Base-by-base conservation (phyloP, 1,284 basidiomycete species). In the Cerrena zonata region DNA sequence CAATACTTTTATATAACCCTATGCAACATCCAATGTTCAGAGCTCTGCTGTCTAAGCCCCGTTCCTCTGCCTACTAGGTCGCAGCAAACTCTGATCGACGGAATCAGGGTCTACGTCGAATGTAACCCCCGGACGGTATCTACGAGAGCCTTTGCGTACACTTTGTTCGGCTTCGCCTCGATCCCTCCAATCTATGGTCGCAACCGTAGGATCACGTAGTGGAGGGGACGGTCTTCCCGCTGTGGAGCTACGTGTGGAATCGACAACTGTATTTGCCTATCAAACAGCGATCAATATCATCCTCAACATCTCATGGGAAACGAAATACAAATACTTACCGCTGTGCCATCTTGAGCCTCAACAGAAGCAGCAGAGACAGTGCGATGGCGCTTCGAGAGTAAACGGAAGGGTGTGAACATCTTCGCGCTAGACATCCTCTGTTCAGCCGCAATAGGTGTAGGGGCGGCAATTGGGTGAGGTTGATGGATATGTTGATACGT, bases 261-360 rank as follows among this genome's bases (percentile, higher is more conserved):
- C 77, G 18, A 88, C 64, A 36, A 85, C 77, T 13, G 87, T 87
- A 58, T 82, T 89, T 22, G 80, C 66, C 83, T 84, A 52, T 26
- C 42, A 52, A 48, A 49, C 49, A 27, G 44, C 38, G 13, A 27
- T 50, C 42, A 50, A 41, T 24, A 48, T 34, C 15, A 15, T 15
- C 15, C 30, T 60, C 34, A 15, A n/a, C n/a, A 7, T 34, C 15
- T 34, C 30, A 34, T n/a, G n/a, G n/a, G n/a, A n/a, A n/a, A n/a
- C n/a, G n/a, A 66, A 48, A 55, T 47, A 37, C 48, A 43, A 22
- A 19, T 45, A 69, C 84, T 67, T 65, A 89, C 87, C 51, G 82
- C 81, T 54, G 84, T 86, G 25, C 87, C 86, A 58, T 88, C 80
- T 55, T 80, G 77, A 12, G 85, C 87, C 61, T 89, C 86, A 27